These are phyloP conservation scores for Paramarasmius palmivorus DNA, from an alignment of 1,284 basidiomycete species.

Conservation along the genomic window DNA sequence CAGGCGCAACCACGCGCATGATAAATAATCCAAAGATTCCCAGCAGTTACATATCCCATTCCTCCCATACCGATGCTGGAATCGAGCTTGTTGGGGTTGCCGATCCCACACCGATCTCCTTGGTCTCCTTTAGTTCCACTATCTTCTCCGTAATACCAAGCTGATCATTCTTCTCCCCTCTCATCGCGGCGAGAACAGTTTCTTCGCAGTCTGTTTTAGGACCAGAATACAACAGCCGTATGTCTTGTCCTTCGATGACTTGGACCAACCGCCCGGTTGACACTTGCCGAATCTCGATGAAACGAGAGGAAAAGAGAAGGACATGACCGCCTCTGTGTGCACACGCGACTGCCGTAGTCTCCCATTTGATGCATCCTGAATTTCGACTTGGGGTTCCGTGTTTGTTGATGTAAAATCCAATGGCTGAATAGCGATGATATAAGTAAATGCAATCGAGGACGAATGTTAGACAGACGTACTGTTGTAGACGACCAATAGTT, in stretches of 20 bases:
- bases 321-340: constrained; percentile 60
- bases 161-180: constrained; percentile 52
- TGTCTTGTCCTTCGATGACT: constrained; percentile 68
- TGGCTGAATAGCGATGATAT: constrained; percentile 30
- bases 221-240: constrained; percentile 59
- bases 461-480: constrained; percentile 39
- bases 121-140: constrained; percentile 69
- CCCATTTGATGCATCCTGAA: constrained; percentile 72
- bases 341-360: constrained; percentile 61
- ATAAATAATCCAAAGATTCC: not conserved
- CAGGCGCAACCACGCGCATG: not conserved
- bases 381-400: constrained; percentile 63
- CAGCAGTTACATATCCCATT: constrained; percentile 61
- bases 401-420: constrained; percentile 75
- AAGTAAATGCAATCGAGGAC: not conserved
- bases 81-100: constrained; percentile 32
- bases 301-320: constrained; percentile 70
- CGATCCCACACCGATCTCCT: constrained; percentile 38
- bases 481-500: constrained; percentile 73
- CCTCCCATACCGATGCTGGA: constrained; percentile 55
- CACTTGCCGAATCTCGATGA: constrained; percentile 70
- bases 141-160: constrained; percentile 60
- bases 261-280: constrained; percentile 68
- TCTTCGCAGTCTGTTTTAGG: constrained; percentile 39
- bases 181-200: constrained; percentile 61